Evolutionary conservation across 805 yeast species (phyloP), one percentile per base, ranked within the genome.

Genomic region (Saccharomycopsis javanensis): DNA sequence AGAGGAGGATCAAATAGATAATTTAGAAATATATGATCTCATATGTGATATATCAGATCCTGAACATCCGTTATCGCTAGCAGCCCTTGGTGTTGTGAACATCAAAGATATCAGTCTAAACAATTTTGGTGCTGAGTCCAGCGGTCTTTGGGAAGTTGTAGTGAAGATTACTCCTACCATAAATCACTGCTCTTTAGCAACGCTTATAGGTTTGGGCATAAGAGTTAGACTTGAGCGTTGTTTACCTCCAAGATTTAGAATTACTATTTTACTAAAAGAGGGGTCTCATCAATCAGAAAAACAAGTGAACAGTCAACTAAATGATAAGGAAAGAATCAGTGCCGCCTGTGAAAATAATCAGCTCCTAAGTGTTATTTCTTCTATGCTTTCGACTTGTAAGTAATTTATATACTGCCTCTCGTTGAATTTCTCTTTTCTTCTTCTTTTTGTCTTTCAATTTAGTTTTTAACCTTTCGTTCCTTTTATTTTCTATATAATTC

Each of bases 261-360:
- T 89, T 58, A 79, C 83, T 13, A 86, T 94, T 31, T 71, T 86
- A 42, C 79, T 94, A 53, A 90, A 91, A 66, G 88, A 88, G 64
- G 98, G 98, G 1, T 81, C 96, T 1, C 99, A 94, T 68, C 97
- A 94, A 69, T 87, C 96, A 67, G 99, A 94, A 68, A 80, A 80
- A 63, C 99, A 94, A 68, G 98, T 94, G 23, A 94, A 94, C 71
- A 92, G 92, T 68, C 99, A 94, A 72, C 77, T 94, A 60, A 94
- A 94, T 67, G 99, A 94, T 68, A 94, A 94, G 72, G 99, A 94
- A 71, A 76, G 99, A 61, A 97, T 94, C 0, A 95, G 96, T 33
- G 99, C 99, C 28, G 99, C 99, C 0, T 91, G 98, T 70, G 99
- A 94, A 67, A 94, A 94, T 66, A 96, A 87, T 57, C 99, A 94